Percentiles rank a stretch among this genome's conserved stretches.
These are phyloP conservation scores for Torrubiella hemipterigena DNA, from an alignment of 2,329 filamentous ascomycete genomes.

Conservation along the genomic window DNA sequence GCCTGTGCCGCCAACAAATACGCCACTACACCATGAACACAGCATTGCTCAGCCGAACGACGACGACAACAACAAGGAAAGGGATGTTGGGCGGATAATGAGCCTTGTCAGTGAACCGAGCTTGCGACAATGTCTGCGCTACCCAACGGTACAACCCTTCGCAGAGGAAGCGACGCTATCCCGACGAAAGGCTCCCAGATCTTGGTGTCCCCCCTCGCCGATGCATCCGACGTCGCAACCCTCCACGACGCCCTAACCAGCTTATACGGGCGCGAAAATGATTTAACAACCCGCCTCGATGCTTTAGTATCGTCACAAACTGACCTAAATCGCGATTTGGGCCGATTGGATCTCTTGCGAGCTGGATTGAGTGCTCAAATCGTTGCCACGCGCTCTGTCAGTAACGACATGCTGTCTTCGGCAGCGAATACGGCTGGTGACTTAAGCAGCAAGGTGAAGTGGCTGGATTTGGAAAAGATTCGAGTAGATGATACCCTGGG, in stretches of 20 bases:
- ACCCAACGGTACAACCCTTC: conserved; percentile 29
- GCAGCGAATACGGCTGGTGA: conserved; percentile 77
- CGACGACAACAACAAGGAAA: too few species aligned
- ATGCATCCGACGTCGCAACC: conserved; percentile 64
- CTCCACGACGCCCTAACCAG: conserved; percentile 66
- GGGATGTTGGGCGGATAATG: conserved; percentile 28
- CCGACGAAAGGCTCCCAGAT: conserved; percentile 8
- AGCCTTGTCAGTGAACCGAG: conserved; percentile 23
- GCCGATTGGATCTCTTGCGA: conserved; percentile 77
- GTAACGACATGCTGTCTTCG: conserved; percentile 80
- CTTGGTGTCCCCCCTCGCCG: conserved; percentile 37
- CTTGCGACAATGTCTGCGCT: conserved; percentile 34
- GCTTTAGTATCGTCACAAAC: conserved; percentile 70
- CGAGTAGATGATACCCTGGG: conserved; percentile 81
- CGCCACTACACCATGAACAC: too few species aligned
- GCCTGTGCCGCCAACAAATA: too few species aligned
- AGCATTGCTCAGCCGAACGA: too few species aligned
- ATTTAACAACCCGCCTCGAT: conserved; percentile 63
- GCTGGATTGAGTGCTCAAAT: conserved; percentile 81
- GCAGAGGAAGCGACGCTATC: conserved; percentile 18
- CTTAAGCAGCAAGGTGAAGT: conserved; percentile 76
- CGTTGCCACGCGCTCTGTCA: conserved; percentile 69
- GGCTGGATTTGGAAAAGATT: conserved; percentile 81
- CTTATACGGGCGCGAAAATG: conserved; percentile 64
- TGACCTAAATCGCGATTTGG: conserved; percentile 75